Evolutionary conservation across 371 early-diverging fungal species (phyloP), one percentile per base, ranked within the genome.

Genomic region (Mucor irregularis): DNA sequence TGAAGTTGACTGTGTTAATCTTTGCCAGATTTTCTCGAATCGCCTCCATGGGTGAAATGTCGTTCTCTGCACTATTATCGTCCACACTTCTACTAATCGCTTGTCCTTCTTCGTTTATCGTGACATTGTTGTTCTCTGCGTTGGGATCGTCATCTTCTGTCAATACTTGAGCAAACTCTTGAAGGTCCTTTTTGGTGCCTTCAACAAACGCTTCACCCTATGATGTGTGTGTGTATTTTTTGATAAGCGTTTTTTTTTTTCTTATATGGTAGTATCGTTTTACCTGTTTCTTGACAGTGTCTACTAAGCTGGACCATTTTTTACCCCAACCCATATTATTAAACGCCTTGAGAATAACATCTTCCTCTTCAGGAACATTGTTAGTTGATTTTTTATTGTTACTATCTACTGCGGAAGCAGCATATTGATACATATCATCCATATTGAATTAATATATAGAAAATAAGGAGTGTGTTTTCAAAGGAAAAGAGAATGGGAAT

Each of bases 181-280:
- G 71, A 35, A 79, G 40, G 38, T 79, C 79, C 21, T 65, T 65
- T 24, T 66, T 69, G 2, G 79, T 74, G 8, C 74, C 79, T 50
- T 75, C 74, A 2, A 76, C 75, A 58, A 76, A 61, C 16, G 68
- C 72, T 34, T 76, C 79, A 25, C 79, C 63, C 79, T 79, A 28
- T 11, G 22, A 0, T 1, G 33, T 31, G n/a, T n/a, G n/a, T n/a
- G n/a, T n/a, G n/a, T n/a, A n/a, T n/a, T n/a, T n/a, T n/a, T 38
- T 28, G 14, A 49, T 9, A 7, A 2, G 25, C 21, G 13, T 22
- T 8, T 19, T 22, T 24, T 5, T 7, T 7, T 14, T 33, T 6
- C 14, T 0, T 9, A 19, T 37, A 6, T 13, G 9, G 29, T 16
- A 25, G n/a, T n/a, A n/a, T n/a, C n/a, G n/a, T n/a, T 39, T 62